Evolutionary conservation across 352 stramenopile genomes (phyloP).

Genomic region (Pythium rhizo-oryzae): DNA sequence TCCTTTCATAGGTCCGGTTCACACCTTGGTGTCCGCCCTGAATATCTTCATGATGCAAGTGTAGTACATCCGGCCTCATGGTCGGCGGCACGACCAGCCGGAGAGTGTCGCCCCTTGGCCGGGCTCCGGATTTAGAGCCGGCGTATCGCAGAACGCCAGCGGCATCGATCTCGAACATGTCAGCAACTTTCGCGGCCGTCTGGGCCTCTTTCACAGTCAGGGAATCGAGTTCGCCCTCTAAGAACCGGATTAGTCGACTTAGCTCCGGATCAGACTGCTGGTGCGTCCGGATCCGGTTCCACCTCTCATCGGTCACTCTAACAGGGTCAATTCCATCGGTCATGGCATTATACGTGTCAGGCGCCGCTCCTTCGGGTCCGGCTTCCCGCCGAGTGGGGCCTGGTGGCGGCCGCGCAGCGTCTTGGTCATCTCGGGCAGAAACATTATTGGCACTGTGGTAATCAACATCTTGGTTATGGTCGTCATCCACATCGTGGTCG

Average conservation of each 20-base stretch:
- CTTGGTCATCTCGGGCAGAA: not conserved
- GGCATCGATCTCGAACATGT: slow-evolving; percentile 8
- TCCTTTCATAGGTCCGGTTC: slow-evolving; percentile 11
- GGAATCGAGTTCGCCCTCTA: not conserved
- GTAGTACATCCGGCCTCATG: slow-evolving; percentile 9
- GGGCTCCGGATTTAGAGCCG: not conserved
- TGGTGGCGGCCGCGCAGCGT: no score
- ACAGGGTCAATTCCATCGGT: not conserved
- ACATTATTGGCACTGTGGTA: not conserved
- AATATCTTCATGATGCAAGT: slow-evolving; percentile 11
- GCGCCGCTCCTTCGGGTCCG: no score
- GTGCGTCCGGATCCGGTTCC: slow-evolving; percentile 1
- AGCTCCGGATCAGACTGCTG: slow-evolving; percentile 1
- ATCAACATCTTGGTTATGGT: not conserved
- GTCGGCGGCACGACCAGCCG: slow-evolving; percentile 12
- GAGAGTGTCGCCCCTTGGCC: slow-evolving; percentile 10
- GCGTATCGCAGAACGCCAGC: slow-evolving; percentile 1
- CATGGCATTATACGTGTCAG: not conserved
- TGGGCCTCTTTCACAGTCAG: not conserved
- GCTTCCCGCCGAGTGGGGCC: no score
- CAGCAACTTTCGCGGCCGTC: slow-evolving; percentile 3
- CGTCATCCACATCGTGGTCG: not conserved
- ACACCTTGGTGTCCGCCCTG: slow-evolving; percentile 18
- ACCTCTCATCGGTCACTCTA: not conserved
- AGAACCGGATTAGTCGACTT: not conserved